Evolutionary conservation across 306 rosid species (phyloP).

Genomic region (Astragalus membranaceus): DNA sequence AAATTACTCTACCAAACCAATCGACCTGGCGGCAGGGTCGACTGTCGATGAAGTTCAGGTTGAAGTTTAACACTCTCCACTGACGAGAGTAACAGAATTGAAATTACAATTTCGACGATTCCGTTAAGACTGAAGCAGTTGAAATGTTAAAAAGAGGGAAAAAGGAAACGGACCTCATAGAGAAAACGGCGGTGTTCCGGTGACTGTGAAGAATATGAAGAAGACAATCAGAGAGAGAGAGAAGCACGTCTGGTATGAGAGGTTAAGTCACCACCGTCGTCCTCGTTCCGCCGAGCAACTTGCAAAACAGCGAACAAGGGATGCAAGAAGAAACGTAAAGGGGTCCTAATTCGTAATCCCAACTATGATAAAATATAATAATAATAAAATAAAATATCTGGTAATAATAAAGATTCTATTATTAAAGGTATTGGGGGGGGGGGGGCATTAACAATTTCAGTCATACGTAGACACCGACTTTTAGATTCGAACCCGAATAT

Average conservation of each 20-base stretch:
- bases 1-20: neutral
- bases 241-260: neutral
- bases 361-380: neutral
- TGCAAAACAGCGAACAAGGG: neutral
- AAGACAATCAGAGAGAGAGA: neutral
- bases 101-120: neutral
- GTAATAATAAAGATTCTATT: too few relatives aligned
- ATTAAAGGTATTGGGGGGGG: too few relatives aligned
- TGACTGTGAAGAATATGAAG: neutral
- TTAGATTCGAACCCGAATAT: too few relatives aligned
- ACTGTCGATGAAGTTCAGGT: neutral
- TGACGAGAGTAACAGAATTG: neutral
- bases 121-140: neutral
- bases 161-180: slow-evolving; percentile 1
- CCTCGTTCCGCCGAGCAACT: neutral
- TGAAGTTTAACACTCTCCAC: neutral
- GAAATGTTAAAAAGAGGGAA: neutral
- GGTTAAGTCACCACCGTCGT: too few relatives aligned
- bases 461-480: too few relatives aligned
- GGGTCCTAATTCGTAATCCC: neutral
- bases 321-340: neutral
- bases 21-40: slow-evolving; percentile 8
- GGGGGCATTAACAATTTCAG: too few relatives aligned
- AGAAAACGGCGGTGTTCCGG: slow-evolving; percentile 10
- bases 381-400: neutral